These are phyloP conservation scores for Vitellaria paradoxa DNA, from an alignment of 179 eudicot genomes.

Conservation along the genomic window DNA sequence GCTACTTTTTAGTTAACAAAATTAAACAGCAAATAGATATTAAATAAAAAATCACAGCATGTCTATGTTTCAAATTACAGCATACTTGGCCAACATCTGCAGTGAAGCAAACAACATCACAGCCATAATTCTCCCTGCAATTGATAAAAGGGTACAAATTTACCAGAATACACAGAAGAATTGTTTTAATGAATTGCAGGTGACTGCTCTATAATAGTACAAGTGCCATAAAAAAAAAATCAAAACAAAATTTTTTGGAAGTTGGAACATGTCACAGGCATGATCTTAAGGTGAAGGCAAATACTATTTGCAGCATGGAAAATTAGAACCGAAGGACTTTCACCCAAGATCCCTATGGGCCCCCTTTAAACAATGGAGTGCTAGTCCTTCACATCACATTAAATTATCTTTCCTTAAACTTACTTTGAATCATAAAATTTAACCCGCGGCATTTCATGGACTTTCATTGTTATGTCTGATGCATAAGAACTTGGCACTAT, in stretches of 20 bases:
- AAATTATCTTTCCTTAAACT: not conserved
- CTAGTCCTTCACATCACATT: not conserved
- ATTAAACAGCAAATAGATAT: not conserved
- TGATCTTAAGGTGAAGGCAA: not conserved
- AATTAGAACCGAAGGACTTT: not conserved
- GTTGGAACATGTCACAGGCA: not conserved
- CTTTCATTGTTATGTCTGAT: not conserved
- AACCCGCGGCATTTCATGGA: not conserved
- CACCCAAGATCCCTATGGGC: not conserved
- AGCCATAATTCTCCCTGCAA: slow-evolving; percentile 94
- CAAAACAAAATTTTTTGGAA: not conserved
- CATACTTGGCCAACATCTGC: slow-evolving; percentile 98
- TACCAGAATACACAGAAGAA: not conserved
- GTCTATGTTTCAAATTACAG: slow-evolving; percentile 1
- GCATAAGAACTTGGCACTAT: not conserved
- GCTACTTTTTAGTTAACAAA: not conserved
- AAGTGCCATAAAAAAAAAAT: not conserved
- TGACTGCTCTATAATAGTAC: not conserved
- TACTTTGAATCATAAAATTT: not conserved
- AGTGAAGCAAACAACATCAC: slow-evolving; percentile 97
- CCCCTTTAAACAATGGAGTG: not conserved
- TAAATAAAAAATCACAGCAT: not conserved
- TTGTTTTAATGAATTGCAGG: not conserved
- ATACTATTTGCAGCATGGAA: not conserved
- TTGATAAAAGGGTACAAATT: not conserved